Conservation (phyloP, 208 protist species). For the Leishmania turanica region DNA sequence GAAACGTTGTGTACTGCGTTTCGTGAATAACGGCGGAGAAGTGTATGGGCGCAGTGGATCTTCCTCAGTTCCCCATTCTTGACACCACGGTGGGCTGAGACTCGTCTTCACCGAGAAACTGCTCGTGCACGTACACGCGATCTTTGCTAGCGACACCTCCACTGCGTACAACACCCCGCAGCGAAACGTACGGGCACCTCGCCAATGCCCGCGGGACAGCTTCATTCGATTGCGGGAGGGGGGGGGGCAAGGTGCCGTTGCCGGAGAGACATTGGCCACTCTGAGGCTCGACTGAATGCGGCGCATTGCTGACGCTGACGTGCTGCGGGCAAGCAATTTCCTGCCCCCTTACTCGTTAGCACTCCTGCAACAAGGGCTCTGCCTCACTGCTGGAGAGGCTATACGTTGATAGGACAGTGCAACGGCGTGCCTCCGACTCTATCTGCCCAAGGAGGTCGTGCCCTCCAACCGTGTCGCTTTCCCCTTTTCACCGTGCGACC, state of each 20-base stretch:
- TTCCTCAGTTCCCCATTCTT: constrained; percentile 45
- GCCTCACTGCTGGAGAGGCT: constrained; percentile 4
- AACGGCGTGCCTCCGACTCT: neutral
- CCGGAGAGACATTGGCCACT: constrained; percentile 34
- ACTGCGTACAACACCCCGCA: constrained; percentile 56
- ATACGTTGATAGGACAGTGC: constrained; percentile 17
- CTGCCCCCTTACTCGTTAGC: constrained; percentile 15
- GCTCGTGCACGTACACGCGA: constrained; percentile 45
- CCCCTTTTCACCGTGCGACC: constrained; percentile 40
- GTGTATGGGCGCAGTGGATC: neutral
- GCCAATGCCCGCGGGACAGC: constrained; percentile 32
- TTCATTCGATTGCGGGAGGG: constrained; percentile 1
- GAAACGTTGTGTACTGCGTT: constrained; percentile 60
- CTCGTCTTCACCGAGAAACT: constrained; percentile 37
- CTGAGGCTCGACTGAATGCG: constrained; percentile 37
- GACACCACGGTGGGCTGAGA: constrained; percentile 57
- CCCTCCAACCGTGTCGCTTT: constrained; percentile 40
- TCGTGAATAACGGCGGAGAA: constrained; percentile 26
- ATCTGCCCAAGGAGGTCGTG: constrained; percentile 18
- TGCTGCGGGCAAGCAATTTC: constrained; percentile 44
- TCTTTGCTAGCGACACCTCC: constrained; percentile 46
- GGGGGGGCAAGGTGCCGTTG: constrained; percentile 14
- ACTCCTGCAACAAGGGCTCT: neutral
- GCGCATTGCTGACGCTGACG: constrained; percentile 33
- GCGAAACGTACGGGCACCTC: constrained; percentile 48